Percentiles rank a stretch among this genome's conserved stretches.
Conservation (phyloP, 1,284 basidiomycete species). For the Wolfiporia cocos region DNA sequence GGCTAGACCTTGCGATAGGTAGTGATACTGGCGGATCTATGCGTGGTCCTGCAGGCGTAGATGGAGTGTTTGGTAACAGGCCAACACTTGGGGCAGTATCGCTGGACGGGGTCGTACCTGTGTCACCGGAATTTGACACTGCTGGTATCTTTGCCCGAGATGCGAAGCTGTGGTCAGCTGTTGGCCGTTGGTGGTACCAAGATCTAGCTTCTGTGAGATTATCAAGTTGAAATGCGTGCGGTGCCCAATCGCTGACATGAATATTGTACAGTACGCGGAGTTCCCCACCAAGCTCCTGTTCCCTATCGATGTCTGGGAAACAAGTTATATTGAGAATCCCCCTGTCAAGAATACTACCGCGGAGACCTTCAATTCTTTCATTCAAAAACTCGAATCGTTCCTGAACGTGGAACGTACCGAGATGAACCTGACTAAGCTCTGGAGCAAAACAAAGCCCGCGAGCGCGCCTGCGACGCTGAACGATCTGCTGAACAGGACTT, state of each 20-base stretch:
- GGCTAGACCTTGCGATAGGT: slow-evolving; percentile 35
- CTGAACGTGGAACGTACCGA: slow-evolving; percentile 28
- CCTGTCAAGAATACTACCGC: slow-evolving; percentile 19
- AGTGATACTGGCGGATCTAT: slow-evolving; percentile 38
- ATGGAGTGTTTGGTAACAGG: slow-evolving; percentile 34
- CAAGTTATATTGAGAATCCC: slow-evolving; percentile 24
- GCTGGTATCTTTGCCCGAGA: slow-evolving; percentile 25
- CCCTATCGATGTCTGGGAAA: slow-evolving; percentile 25
- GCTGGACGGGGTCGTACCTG: slow-evolving; percentile 33
- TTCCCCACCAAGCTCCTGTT: slow-evolving; percentile 32
- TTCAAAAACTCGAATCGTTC: slow-evolving; percentile 27
- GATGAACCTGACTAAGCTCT: slow-evolving; percentile 24
- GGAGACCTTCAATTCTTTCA: slow-evolving; percentile 30
- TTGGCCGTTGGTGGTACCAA: slow-evolving; percentile 26
- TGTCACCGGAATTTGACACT: slow-evolving; percentile 29
- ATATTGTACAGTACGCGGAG: slow-evolving; percentile 21
- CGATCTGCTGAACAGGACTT: slow-evolving; percentile 26
- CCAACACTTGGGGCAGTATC: slow-evolving; percentile 31
- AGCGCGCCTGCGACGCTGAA: slow-evolving; percentile 21
- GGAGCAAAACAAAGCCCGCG: slow-evolving; percentile 26
- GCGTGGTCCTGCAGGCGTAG: slow-evolving; percentile 33
- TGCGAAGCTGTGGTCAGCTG: slow-evolving; percentile 22
- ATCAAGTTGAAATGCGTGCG: slow-evolving; percentile 18
- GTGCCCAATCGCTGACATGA: not conserved
- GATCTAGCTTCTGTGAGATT: slow-evolving; percentile 21